Evolutionary conservation across 495 filamentous ascomycete genomes (phyloP), one percentile per base, ranked within the genome.

Genomic region (Penicillium dipodomyicola): DNA sequence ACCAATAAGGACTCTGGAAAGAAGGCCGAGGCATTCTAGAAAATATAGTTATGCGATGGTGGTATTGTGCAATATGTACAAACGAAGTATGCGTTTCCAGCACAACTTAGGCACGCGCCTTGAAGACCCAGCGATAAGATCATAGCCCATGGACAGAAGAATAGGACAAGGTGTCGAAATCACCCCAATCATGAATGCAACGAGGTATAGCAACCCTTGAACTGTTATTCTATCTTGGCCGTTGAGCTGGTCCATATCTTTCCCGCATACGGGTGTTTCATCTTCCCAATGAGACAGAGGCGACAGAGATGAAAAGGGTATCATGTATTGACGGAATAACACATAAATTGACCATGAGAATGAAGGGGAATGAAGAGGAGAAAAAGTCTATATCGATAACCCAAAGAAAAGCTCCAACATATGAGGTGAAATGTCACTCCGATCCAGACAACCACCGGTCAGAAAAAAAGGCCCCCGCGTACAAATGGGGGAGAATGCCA

Each of bases 351-450:
- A 15, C 27, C 12, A 40, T 46, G 1, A 35, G 14, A 39, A 32
- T 39, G n/a, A 33, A 19, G 27, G 41, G 45, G 8, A 32, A 52
- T 11, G 27, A 30, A 30, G 44, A 44, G 32, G 47, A 56, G 60
- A 42, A 22, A 56, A 66, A 61, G 49, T 63, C 63, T 63, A 65
- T 65, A 58, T 41, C 35, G 46, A 59, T 57, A 57, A 44, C 42
- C 32, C 20, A 64, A 51, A 52, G 52, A 39, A 55, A 50, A 53
- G 30, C 39, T 33, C 30, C 54, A 41, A 58, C 27, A 49, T 27
- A 50, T 49, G 39, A 49, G 22, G 27, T 44, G 20, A 22, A 58
- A 42, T n/a, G 27, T 32, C 43, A 43, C 43, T 52, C 35, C 33
- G 32, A 17, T 43, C 45, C 43, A 53, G 44, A 58, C 45, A 41